Evolutionary conservation across 1,284 basidiomycete species (phyloP), one percentile per base, ranked within the genome.

Genomic region (Baeospora myosura): DNA sequence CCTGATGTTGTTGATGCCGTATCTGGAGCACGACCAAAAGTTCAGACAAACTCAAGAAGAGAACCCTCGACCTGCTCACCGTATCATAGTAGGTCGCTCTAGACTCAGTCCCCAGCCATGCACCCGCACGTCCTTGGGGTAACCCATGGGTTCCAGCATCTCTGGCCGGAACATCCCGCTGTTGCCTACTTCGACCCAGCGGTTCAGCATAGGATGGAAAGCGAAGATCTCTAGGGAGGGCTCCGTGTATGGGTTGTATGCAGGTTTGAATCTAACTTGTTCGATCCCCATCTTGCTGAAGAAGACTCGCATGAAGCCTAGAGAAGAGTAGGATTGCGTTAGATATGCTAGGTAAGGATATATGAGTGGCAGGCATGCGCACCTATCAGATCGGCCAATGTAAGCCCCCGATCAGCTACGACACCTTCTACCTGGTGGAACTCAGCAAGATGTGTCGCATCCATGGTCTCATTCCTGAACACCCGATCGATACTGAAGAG

Each of bases 371-470:
- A 28, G 1, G 23, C 7, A 17, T 29, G 53, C 60, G 38, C 49
- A 90, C 93, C 94, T 52, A 98, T 97, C 46, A 99, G 70, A 62
- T 98, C 93, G 12, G 93, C 96, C n/a, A 99, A 71, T 2, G 95
- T 98, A 47, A 98, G 71, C 48, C 85, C 81, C 53, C 85, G 81
- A 66, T 98, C 96, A 11, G 96, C 96, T 11, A 99, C 93, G 35
- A 99, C 95, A 45, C 96, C 96, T 65, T 99, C 96, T 10, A 99
- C 96, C 66, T 99, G 96, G 62, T 98, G 95, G 74, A 99, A 99
- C 66, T 99, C 96, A 14, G 96, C 96, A 47, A 99, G 60, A 70
- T 99, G 96, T n/a, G 96, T 99, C 26, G 94, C 94, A 64, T 99
- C 96, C 69, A 93, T 92, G 0, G 96, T 92, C 66, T 99, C 96